These are phyloP conservation scores for Colletotrichum sojae DNA, from an alignment of 2,329 filamentous ascomycete species.

Conservation along the genomic window DNA sequence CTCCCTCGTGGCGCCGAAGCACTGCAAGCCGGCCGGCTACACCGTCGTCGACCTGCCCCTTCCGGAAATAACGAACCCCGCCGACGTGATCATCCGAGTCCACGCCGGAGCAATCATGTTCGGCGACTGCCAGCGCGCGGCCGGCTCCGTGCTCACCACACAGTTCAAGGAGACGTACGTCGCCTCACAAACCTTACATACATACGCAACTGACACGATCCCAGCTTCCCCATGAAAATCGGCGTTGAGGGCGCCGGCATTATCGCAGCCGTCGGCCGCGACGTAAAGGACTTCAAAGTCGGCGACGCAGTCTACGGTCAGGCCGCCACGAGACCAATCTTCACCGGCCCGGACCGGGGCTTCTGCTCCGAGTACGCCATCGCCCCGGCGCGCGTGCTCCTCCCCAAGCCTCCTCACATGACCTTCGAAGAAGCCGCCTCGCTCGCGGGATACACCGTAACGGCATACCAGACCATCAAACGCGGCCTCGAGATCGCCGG, in stretches of 20 bases:
- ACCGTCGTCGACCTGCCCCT: constrained; percentile 58
- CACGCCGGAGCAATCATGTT: constrained; percentile 54
- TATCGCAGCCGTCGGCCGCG: constrained; percentile 2
- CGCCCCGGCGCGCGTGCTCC: constrained; percentile 51
- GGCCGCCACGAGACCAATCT: constrained; percentile 55
- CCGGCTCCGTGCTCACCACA: constrained; percentile 43
- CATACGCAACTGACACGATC: neutral
- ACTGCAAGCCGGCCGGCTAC: constrained; percentile 55
- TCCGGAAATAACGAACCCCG: constrained; percentile 58
- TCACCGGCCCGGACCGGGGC: constrained; percentile 45
- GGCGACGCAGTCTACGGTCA: constrained; percentile 52
- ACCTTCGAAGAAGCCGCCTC: constrained; percentile 55
- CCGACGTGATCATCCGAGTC: constrained; percentile 60
- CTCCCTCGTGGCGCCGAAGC: constrained; percentile 57
- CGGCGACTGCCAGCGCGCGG: constrained; percentile 49
- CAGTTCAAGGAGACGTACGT: constrained; percentile 37
- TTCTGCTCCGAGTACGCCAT: constrained; percentile 60
- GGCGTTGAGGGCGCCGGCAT: constrained; percentile 29
- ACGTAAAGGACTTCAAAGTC: constrained; percentile 19
- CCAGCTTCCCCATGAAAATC: constrained; percentile 46
- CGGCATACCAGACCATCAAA: constrained; percentile 59
- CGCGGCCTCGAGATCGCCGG: constrained; percentile 55
- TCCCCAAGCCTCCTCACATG: constrained; percentile 49
- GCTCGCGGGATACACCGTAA: constrained; percentile 54
- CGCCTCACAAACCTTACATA: no score